phyloP scores from a whole-genome alignment of 106 monocot genomes.

The Triglochin maritima region DNA sequence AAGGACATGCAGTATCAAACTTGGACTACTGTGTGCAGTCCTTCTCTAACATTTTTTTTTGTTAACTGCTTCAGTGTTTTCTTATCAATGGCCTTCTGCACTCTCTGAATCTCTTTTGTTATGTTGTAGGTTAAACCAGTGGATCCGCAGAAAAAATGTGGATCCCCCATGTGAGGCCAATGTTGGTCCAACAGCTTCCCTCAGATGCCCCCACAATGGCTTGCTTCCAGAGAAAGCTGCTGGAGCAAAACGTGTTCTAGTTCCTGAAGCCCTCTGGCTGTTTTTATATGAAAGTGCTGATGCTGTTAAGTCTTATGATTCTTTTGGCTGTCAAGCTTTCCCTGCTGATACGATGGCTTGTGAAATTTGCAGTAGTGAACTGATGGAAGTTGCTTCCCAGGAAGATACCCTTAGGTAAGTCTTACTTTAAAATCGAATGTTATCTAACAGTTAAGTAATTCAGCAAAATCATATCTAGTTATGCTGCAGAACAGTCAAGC shows the following conservation, averaged over 20 bases:
- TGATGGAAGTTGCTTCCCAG: conserved; percentile 59
- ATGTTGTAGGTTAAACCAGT: conserved; percentile 62
- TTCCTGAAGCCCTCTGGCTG: conserved; percentile 75
- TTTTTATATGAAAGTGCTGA: conserved; percentile 61
- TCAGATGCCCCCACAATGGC: conserved; percentile 68
- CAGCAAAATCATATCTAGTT: not conserved
- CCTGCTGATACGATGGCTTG: conserved; percentile 55
- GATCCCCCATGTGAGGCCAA: conserved; percentile 66
- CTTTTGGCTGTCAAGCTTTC: conserved; percentile 34
- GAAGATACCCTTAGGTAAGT: conserved; percentile 67
- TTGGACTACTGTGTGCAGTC: no score
- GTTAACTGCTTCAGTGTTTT: no score
- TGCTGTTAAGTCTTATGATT: conserved; percentile 38
- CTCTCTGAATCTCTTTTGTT: no score
- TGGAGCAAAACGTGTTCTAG: conserved; percentile 72
- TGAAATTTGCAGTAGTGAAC: conserved; percentile 48
- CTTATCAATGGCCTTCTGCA: no score
- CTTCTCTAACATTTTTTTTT: no score
- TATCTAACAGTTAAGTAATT: not conserved
- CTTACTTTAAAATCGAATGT: not conserved
- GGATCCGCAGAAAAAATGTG: conserved; percentile 75
- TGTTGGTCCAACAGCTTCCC: conserved; percentile 76
- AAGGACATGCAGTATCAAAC: no score
- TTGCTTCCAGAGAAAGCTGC: conserved; percentile 78
- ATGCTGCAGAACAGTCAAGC: conserved; percentile 53